Evolutionary conservation across 2,329 filamentous ascomycete species (phyloP), one percentile per base, ranked within the genome.

Genomic region (Neospermospora avenae): DNA sequence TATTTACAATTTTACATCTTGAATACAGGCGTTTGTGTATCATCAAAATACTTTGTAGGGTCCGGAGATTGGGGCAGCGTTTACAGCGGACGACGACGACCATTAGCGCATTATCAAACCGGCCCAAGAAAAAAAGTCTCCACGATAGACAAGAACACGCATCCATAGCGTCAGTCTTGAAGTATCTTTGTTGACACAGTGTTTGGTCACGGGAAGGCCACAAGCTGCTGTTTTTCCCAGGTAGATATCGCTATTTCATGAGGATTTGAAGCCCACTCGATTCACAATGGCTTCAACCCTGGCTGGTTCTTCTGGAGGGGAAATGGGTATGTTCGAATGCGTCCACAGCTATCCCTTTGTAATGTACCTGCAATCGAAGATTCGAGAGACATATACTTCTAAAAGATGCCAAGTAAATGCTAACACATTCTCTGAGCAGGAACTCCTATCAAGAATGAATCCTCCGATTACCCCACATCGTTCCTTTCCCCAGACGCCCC

Each of bases 401-500:
- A 37, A 2, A 51, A 22, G 4, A 42, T 18, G 14, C 8, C 13
- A 5, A 4, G 16, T 20, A 1, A 37, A 25, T 45, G 25, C 41
- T 35, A 25, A 45, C 28, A 8, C n/a, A 2, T 37, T 2, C 42
- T 46, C 16, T 22, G 34, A 8, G n/a, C 24, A 57, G 54, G 54
- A 25, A 28, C 46, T 41, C 48, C 54, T 35, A 59, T 63, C 22
- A 63, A 60, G 52, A 39, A 60, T 39, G 61, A 63, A 28, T 34
- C 44, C 8, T 37, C 55, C 11, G 41, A 59, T 28, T 55, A 55
- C 54, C 41, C 35, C 39, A 49, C 31, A 24, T 52, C 58, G 34
- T 58, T 41, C 34, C 18, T 18, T 24, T 41, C 55, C 53, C 24
- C 42, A n/a, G 45, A 37, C 28, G 55, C 54, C 24, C 58, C 42